Conservation (phyloP, 1,284 basidiomycete genomes). For the Puccinia triticina region DNA sequence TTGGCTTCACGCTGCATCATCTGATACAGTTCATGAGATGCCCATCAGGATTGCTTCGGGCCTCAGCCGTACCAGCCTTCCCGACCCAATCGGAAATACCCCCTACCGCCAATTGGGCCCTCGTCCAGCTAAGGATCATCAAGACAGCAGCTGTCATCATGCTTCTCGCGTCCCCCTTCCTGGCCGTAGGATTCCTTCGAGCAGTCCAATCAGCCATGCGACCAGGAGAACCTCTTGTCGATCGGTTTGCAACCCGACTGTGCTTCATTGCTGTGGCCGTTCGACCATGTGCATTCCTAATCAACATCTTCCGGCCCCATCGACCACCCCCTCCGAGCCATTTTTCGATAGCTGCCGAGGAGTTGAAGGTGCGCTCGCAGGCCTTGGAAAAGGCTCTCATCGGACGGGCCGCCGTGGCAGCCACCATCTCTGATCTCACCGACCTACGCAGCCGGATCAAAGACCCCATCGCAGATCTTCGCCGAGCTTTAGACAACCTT, state of each 20-base stretch:
- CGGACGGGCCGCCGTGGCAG: neutral
- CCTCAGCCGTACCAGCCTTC: neutral
- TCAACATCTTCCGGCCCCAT: constrained; percentile 18
- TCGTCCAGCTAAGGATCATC: constrained; percentile 19
- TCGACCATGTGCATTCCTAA: constrained; percentile 7
- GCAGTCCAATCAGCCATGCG: constrained; percentile 24
- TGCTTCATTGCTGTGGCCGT: constrained; percentile 29
- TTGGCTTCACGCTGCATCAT: constrained; percentile 31
- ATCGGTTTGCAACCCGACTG: constrained; percentile 16
- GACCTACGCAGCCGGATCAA: constrained; percentile 7
- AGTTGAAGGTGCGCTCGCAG: constrained; percentile 5
- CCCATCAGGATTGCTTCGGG: constrained; percentile 20
- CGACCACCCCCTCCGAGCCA: neutral
- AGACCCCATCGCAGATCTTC: constrained; percentile 12
- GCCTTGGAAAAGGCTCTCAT: neutral
- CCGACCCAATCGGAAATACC: neutral
- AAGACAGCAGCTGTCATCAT: constrained; percentile 8
- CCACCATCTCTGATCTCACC: neutral
- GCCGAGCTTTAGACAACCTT: constrained; percentile 14
- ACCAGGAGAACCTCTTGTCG: constrained; percentile 18
- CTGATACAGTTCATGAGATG: constrained; percentile 36
- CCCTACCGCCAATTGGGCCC: neutral
- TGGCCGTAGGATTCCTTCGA: constrained; percentile 24
- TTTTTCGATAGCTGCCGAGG: constrained; percentile 4
- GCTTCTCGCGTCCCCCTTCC: constrained; percentile 18